Evolutionary conservation across 1,284 basidiomycete genomes (phyloP).

Genomic region (Exobasidium rhododendri): DNA sequence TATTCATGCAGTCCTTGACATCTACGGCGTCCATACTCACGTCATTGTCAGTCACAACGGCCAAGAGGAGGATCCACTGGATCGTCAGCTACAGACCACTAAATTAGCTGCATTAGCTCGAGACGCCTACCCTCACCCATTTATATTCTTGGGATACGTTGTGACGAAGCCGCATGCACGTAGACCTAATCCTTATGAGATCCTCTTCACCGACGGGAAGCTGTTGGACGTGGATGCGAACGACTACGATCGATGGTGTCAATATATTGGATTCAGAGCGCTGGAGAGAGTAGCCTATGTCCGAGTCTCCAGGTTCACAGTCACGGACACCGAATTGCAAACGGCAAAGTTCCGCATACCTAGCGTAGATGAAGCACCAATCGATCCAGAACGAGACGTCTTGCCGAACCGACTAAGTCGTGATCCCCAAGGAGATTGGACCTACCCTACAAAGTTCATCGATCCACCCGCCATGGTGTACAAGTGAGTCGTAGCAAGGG

Average conservation of each 20-base stretch:
- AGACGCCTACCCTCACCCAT: slow-evolving; percentile 69
- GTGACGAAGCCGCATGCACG: slow-evolving; percentile 73
- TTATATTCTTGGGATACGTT: slow-evolving; percentile 69
- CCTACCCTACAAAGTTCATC: slow-evolving; percentile 15
- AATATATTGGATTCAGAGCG: slow-evolving; percentile 49
- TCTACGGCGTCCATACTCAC: slow-evolving; percentile 71
- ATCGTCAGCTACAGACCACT: slow-evolving; percentile 80
- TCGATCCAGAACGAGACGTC: slow-evolving; percentile 35
- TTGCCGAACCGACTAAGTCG: slow-evolving; percentile 2
- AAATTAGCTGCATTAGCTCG: slow-evolving; percentile 78
- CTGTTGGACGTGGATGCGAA: slow-evolving; percentile 58
- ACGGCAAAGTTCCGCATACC: slow-evolving; percentile 48
- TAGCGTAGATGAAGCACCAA: slow-evolving; percentile 15
- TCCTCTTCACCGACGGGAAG: slow-evolving; percentile 60
- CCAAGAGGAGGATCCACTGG: slow-evolving; percentile 82
- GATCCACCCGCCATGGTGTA: slow-evolving; percentile 19
- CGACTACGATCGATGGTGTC: slow-evolving; percentile 47
- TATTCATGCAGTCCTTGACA: slow-evolving; percentile 73
- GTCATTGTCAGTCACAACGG: slow-evolving; percentile 68
- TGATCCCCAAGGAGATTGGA: not conserved
- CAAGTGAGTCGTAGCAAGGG: not conserved
- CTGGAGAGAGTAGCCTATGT: slow-evolving; percentile 45
- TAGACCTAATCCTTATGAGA: slow-evolving; percentile 78
- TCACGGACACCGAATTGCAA: slow-evolving; percentile 51
- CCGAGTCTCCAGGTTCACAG: slow-evolving; percentile 46